phyloP scores from a whole-genome alignment of 2,329 filamentous ascomycete genomes.

The Neurospora crassa region DNA sequence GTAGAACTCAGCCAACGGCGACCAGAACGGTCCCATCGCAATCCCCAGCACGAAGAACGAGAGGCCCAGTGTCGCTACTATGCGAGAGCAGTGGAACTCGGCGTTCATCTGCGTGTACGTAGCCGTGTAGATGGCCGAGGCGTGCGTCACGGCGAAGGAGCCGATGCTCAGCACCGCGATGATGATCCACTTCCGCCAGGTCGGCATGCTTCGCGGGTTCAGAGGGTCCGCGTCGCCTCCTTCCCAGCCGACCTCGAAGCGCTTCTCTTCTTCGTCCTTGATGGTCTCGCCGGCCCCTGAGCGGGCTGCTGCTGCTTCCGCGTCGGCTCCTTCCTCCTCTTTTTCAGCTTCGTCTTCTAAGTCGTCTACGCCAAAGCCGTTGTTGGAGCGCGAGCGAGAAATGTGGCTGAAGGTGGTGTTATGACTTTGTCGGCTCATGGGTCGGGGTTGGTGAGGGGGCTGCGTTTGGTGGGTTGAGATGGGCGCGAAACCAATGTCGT shows the following conservation, averaged over 20 bases:
- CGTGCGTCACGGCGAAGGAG: slow-evolving; percentile 78
- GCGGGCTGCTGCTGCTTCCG: neutral
- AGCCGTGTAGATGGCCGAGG: slow-evolving; percentile 80
- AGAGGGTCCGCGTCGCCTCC: slow-evolving; percentile 56
- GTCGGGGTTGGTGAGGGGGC: neutral
- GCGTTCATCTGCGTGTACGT: slow-evolving; percentile 69
- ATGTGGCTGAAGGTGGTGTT: slow-evolving; percentile 7
- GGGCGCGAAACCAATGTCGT: neutral
- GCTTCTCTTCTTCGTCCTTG: slow-evolving; percentile 26
- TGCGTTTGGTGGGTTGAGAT: neutral
- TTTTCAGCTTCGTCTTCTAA: slow-evolving; percentile 7
- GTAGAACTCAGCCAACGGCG: slow-evolving; percentile 66
- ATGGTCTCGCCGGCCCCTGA: neutral
- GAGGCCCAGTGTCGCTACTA: slow-evolving; percentile 71
- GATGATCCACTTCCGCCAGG: slow-evolving; percentile 67
- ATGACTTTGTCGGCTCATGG: slow-evolving; percentile 10
- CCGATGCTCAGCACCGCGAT: slow-evolving; percentile 63
- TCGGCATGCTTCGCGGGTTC: slow-evolving; percentile 62
- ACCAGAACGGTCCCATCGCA: slow-evolving; percentile 52
- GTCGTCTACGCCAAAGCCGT: slow-evolving; percentile 34
- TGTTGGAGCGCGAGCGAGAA: slow-evolving; percentile 29
- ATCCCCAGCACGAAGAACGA: slow-evolving; percentile 75
- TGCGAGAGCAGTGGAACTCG: slow-evolving; percentile 62
- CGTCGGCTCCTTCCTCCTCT: slow-evolving; percentile 6
- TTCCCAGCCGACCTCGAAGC: slow-evolving; percentile 67